These are phyloP conservation scores for Kwoniella pini DNA, from an alignment of 768 basidiomycete species.

Conservation along the genomic window DNA sequence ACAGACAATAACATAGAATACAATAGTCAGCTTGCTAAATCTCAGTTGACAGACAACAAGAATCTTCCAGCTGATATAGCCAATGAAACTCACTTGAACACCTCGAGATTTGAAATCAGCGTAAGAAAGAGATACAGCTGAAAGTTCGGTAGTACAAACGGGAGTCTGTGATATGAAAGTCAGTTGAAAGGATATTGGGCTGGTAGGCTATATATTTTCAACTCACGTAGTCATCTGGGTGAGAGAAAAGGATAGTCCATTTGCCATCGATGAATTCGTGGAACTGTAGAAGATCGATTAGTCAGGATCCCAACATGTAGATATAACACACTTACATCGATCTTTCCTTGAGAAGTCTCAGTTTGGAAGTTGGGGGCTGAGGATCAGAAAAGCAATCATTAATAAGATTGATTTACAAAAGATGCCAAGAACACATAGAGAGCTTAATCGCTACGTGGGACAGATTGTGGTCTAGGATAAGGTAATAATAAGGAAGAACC, in stretches of 20 bases:
- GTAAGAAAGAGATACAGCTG: constrained; percentile 85
- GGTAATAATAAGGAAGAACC: constrained; percentile 51
- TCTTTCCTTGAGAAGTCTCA: constrained; percentile 78
- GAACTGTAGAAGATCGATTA: constrained; percentile 45
- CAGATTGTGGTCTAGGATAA: too few relatives aligned
- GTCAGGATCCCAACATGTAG: not conserved
- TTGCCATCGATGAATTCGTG: constrained; percentile 87
- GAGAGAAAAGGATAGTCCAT: constrained; percentile 91
- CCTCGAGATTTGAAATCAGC: constrained; percentile 80
- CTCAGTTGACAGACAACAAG: too few relatives aligned
- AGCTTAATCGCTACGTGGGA: too few relatives aligned
- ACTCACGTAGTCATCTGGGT: constrained; percentile 64
- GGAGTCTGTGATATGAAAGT: constrained; percentile 28
- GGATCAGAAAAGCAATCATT: too few relatives aligned
- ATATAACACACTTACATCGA: constrained; percentile 70
- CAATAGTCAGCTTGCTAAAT: too few relatives aligned
- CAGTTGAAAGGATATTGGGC: too few relatives aligned
- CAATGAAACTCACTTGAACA: constrained; percentile 67
- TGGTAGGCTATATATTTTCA: not conserved
- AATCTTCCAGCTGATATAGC: not conserved
- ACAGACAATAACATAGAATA: not conserved
- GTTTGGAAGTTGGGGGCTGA: constrained; percentile 67
- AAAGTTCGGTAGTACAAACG: constrained; percentile 79
- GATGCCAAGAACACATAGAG: too few relatives aligned
- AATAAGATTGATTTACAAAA: too few relatives aligned